phyloP scores from a whole-genome alignment of 306 rosid genomes.

The Trichosanthes truncata region DNA sequence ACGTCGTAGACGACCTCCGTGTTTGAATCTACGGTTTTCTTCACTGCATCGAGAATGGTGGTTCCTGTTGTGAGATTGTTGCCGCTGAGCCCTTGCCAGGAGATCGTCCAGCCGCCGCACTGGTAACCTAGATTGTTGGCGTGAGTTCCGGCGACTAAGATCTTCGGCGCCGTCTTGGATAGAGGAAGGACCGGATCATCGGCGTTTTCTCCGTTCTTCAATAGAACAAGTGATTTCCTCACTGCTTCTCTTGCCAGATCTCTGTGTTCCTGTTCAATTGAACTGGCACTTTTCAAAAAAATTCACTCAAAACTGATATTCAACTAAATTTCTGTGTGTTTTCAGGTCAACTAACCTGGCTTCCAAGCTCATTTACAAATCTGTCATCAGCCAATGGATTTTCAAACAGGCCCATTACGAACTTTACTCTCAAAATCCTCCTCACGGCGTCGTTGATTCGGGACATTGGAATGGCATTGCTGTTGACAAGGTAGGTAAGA shows the following conservation, averaged over 20 bases:
- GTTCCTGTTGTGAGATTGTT: constrained; percentile 15
- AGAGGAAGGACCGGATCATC: background rate
- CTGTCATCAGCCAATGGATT: constrained; percentile 29
- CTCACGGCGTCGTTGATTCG: constrained; percentile 31
- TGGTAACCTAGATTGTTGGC: constrained; percentile 12
- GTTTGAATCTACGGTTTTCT: background rate
- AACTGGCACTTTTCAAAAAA: background rate
- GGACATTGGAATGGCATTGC: constrained; percentile 18
- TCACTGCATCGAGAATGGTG: constrained; percentile 9
- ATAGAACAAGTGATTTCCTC: constrained; percentile 13
- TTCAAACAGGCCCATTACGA: constrained; percentile 28
- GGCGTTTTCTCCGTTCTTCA: constrained; percentile 7
- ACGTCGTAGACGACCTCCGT: background rate
- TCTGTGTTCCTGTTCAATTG: constrained; percentile 9
- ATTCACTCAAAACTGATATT: background rate
- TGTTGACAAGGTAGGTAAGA: constrained; percentile 16
- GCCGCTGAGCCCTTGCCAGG: constrained; percentile 11
- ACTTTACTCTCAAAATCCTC: constrained; percentile 28
- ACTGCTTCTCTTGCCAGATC: constrained; percentile 17
- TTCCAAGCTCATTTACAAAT: constrained; percentile 27
- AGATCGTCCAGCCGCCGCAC: constrained; percentile 13
- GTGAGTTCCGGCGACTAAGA: constrained; percentile 14
- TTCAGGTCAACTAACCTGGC: constrained; percentile 12
- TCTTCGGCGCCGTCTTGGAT: constrained; percentile 1
- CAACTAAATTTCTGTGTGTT: background rate